A percentile compares a stretch with the other conserved stretches of the same genome.
Conservation (phyloP, 495 filamentous ascomycete species). For the Neurospora intermedia region DNA sequence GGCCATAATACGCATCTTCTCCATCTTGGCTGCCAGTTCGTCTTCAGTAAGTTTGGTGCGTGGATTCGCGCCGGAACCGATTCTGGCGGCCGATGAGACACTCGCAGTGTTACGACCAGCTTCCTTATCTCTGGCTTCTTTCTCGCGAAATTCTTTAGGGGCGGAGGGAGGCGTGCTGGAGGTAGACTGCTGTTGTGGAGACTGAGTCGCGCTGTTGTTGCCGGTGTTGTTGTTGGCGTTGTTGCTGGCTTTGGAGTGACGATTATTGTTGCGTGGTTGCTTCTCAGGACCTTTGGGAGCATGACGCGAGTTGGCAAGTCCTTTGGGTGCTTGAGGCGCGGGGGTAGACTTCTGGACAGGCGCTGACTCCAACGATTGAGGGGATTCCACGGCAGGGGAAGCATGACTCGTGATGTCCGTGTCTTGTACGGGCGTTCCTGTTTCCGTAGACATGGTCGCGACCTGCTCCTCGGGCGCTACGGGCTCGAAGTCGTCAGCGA, state of each 20-base stretch:
- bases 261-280: slow-evolving; percentile 10
- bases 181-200: slow-evolving; percentile 1
- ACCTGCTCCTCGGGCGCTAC: slow-evolving; percentile 15
- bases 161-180: slow-evolving; percentile 1
- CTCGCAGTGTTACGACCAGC: slow-evolving; percentile 18
- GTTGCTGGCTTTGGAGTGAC: background rate
- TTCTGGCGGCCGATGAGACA: slow-evolving; percentile 22
- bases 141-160: slow-evolving; percentile 3
- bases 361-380: background rate
- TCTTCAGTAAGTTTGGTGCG: slow-evolving; percentile 43
- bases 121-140: background rate
- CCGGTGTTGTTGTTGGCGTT: background rate
- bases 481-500: slow-evolving; percentile 40
- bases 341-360: background rate
- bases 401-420: slow-evolving; percentile 9
- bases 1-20: slow-evolving; percentile 36
- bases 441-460: background rate
- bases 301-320: slow-evolving; percentile 33
- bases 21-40: slow-evolving; percentile 42
- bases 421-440: background rate
- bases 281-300: slow-evolving; percentile 13
- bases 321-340: slow-evolving; percentile 6
- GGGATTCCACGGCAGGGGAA: slow-evolving; percentile 7
- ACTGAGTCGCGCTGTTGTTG: slow-evolving; percentile 2
- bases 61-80: slow-evolving; percentile 36